Evolutionary conservation across 1,139 yeast species (phyloP), one percentile per base, ranked within the genome.

Genomic region (Hemisphaericaspora subhashii): DNA sequence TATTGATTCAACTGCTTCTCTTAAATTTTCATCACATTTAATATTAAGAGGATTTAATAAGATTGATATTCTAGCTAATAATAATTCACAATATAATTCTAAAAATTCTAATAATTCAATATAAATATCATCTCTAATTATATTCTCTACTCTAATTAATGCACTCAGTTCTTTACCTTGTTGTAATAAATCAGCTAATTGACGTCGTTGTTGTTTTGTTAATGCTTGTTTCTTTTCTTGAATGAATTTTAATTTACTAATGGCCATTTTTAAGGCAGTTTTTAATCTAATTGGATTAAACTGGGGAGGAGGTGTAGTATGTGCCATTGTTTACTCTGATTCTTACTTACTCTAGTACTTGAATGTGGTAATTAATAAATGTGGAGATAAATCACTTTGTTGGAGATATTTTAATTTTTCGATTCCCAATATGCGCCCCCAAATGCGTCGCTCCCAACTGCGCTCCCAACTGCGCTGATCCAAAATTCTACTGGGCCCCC

Each of bases 161-260:
- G 96, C 96, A 53, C 90, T 86, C 40, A 84, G 82, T 48, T 87
- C 92, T 55, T 86, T 87, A 5, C 90, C 89, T 35, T 69, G 73
- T 5, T 73, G 67, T 38, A 89, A 65, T 17, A 88, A 64, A 38
- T 84, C 89, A 1, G 96, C 95, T 65, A 86, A 71, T 61, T 69
- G 70, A 43, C 96, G 70, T 44, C 96, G 69, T 48, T 81, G 87
- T 52, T 86, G 94, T 58, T 88, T 89, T 6, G 94, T 82, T 21
- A 86, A 52, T 0, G 96, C 96, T 1, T 81, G 68, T 51, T 86
- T 87, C 64, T 87, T 87, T 44, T 86, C 88, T 58, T 89, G 95
- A 15, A 85, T 74, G 54, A 87, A 82, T 51, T 87, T 76, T 37
- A 89, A 74, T 49, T 92, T 79, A 53, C 86, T 84, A 30, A 87